Conservation (phyloP, 1,284 basidiomycete species). For the Trametes versicolor region DNA sequence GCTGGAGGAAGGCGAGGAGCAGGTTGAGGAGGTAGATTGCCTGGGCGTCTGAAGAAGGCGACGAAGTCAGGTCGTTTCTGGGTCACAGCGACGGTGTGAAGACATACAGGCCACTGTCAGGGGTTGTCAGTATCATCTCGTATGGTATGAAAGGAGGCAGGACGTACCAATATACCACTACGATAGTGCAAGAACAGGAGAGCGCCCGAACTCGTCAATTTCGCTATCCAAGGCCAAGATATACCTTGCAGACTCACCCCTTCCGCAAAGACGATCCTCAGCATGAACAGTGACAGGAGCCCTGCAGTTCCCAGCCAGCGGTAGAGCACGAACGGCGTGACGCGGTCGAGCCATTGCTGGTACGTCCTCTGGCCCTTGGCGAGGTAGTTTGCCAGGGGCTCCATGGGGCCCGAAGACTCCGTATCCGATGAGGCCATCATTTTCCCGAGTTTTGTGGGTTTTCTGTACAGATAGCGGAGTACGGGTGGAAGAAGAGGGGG, state of each 20-base stretch:
- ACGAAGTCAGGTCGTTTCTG: constrained; percentile 6
- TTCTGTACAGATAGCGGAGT: constrained; percentile 4
- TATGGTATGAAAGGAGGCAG: constrained; percentile 7
- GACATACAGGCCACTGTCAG: constrained; percentile 73
- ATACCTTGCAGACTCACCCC: constrained; percentile 75
- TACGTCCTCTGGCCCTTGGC: constrained; percentile 71
- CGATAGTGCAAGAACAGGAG: background rate
- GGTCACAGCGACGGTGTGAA: background rate
- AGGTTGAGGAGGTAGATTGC: constrained; percentile 95
- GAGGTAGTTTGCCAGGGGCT: constrained; percentile 61
- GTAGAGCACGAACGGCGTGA: constrained; percentile 89
- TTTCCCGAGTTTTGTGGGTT: constrained; percentile 40
- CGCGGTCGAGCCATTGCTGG: constrained; percentile 88
- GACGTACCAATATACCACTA: constrained; percentile 93
- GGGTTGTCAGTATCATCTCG: constrained; percentile 4
- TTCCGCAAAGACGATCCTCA: constrained; percentile 90
- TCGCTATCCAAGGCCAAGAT: background rate
- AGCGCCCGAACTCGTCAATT: constrained; percentile 1
- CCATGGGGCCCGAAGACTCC: constrained; percentile 57
- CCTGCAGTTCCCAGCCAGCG: constrained; percentile 89
- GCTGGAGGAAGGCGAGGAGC: constrained; percentile 89
- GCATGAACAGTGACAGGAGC: constrained; percentile 81
- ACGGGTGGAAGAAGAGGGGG: background rate
- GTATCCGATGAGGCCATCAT: constrained; percentile 51
- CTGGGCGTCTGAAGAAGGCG: constrained; percentile 72